phyloP scores from a whole-genome alignment of 2,329 filamentous ascomycete genomes.

The Cladobotryum protrusum region DNA sequence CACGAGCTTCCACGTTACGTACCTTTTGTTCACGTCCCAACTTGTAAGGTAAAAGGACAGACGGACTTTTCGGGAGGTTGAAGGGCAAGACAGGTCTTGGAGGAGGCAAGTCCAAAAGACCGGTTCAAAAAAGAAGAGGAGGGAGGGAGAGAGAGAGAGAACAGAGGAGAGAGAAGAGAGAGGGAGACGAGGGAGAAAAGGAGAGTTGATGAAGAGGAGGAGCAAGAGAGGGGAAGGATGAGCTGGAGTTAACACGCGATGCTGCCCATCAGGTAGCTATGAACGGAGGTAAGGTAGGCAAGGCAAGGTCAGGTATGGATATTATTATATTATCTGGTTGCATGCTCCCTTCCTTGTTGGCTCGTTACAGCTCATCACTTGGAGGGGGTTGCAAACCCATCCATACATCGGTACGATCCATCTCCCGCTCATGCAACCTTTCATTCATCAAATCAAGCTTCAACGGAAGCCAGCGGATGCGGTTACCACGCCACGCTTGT shows the following conservation, averaged over 20 bases:
- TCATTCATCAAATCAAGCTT: too few relatives aligned
- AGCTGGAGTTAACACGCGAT: conserved; percentile 3
- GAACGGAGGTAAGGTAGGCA: background rate
- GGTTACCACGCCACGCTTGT: too few relatives aligned
- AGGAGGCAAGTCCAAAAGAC: background rate
- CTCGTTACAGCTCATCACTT: too few relatives aligned
- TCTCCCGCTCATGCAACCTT: too few relatives aligned
- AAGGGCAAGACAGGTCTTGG: background rate
- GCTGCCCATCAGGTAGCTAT: background rate
- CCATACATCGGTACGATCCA: too few relatives aligned
- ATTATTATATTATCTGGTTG: too few relatives aligned
- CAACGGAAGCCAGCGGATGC: too few relatives aligned
- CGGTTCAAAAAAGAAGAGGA: conserved; percentile 3
- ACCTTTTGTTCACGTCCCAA: too few relatives aligned
- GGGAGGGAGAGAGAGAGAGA: background rate
- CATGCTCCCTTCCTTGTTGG: too few relatives aligned
- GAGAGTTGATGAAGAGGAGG: conserved; percentile 2
- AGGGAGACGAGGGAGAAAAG: background rate
- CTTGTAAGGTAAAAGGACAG: too few relatives aligned
- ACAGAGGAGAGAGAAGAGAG: background rate
- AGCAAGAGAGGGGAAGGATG: conserved; percentile 11
- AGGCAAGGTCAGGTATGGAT: background rate
- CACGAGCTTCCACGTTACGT: background rate
- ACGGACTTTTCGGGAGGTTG: background rate
- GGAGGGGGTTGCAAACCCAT: too few relatives aligned